Evolutionary conservation across 148 eudicot species (phyloP), one percentile per base, ranked within the genome.

Genomic region (Arctostaphylos glauca): DNA sequence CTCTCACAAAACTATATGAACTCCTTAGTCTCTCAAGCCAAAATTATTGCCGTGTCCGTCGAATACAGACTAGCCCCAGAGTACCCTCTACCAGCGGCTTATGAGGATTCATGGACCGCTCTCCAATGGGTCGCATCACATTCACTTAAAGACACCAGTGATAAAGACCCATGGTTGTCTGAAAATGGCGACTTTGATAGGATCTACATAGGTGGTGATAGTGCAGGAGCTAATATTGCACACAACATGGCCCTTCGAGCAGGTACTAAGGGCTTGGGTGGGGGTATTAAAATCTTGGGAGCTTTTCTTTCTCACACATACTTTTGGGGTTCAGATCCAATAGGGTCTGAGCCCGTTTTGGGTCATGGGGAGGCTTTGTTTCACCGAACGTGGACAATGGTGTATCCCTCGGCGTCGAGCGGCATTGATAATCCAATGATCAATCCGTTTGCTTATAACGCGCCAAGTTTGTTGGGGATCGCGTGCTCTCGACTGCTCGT

Each of bases 41-140:
- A 84, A 6, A 85, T 81, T 2, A 2, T 93, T 0, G 80, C 79
- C 0, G 81, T 91, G 0, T 93, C 93, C 0, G 91, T 92, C 0
- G 89, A 92, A n/a, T 92, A 91, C 62, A 79, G 93, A 81, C 78
- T 90, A 48, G 90, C 92, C 48, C 96, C 94, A 0, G 96, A 93
- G 47, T 77, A 89, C 68, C 90, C 83, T 67, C 77, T 93, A 2
- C 92, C 91, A 2, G 56, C 72, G 10, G 91, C 87, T 2, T 91
- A 90, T 1, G 86, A 91, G 3, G 96, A 93, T 77, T 87, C 86
- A 0, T 90, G 96, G 96, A 79, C 73, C 0, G 89, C 96, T 0
- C 90, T 93, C 25, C 83, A 89, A 52, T 91, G 94, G 96, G 89
- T 89, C 1, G 85, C 85, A 0, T 79, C 91, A 0, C 90, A 85